Evolutionary conservation across 257 asterid genomes (phyloP), one percentile per base, ranked within the genome.

Genomic region (Linaria vulgaris): DNA sequence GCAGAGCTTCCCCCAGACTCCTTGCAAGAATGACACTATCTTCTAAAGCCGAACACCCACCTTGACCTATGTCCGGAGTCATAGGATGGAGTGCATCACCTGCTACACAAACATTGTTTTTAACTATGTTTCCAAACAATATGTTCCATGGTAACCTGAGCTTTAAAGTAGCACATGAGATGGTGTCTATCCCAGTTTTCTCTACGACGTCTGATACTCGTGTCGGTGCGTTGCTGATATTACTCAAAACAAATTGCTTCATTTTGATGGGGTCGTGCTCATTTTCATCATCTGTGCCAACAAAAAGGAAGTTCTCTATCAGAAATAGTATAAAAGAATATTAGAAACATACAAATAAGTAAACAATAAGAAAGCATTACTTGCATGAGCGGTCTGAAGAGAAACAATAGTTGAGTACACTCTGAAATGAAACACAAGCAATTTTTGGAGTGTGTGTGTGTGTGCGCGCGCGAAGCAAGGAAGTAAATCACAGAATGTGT

Each of bases 41-140:
- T 66, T 85, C 96, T n/a, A 88, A 49, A 0, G 95, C 82, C 4
- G 92, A 88, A 49, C 91, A 85, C 11, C 90, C 96, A 39, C 96
- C 96, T 69, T 88, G 96, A 5, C 90, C 95, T 22, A 85, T 20
- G 47, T 88, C 96, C 12, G 95, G 89, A 22, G 95, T 83, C 96
- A 88, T 82, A 12, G 96, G 96, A 74, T 88, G 96, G 62, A 85
- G 74, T 9, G 96, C 96, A 31, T 85, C 91, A 12, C 95, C 96
- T 0, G 64, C 86, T 2, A 85, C 88, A 53, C 89, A 76, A 41
- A 83, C 72, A 20, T 80, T 82, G 74, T 67, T 69, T 37, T 65
- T 79, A 12, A 62, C 74, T n/a, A 85, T 78, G 61, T 78, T 68
- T 46, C 79, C 84, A 2, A 63, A n/a, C 59, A 81, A 52, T 55